Evolutionary conservation across 2,329 filamentous ascomycete species (phyloP), one percentile per base, ranked within the genome.

Genomic region (Sclerotinia sclerotiorum): DNA sequence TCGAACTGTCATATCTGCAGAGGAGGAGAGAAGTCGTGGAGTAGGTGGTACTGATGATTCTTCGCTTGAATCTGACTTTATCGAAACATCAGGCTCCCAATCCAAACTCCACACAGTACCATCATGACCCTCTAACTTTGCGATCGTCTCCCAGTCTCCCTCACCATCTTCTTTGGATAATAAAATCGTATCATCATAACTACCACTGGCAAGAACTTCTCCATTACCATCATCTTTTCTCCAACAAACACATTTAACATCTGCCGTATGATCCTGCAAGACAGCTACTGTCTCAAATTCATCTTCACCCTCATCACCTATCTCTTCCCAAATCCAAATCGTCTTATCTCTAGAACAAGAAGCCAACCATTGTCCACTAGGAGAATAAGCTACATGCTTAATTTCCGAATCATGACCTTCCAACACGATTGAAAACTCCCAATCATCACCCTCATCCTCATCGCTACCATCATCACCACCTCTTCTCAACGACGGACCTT

Each of bases 241-340:
- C 95, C 95, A 99, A 3, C 89, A 87, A 1, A 99, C 92, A 72
- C 89, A 92, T 79, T 99, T 99, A 73, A 99, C 94, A 80, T 99
- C 95, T 29, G 92, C 94, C 58, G 94, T 91, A 78, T 99, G 95
- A 80, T 98, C 95, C 79, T 92, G 93, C 76, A 98, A 84, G 65
- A 98, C 94, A 0, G 94, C 95, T 21, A 98, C 89, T 1, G 95
- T 98, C 84, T 99, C 95, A 82, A 94, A 98, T 78, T 98, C 95
- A 78, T 97, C 94, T 67, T 97, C 94, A 21, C 90, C 91, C 73
- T 91, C 90, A 11, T 81, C 80, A 51, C 87, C 86, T 66, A 97
- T 86, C 78, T 98, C 95, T 80, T 99, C 95, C 95, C 95, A 99
- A 74, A 99, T 92, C 95, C 95, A 99, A 24, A 98, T 92, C 21